A percentile compares a stretch with the other conserved stretches of the same genome.
Evolutionary conservation across 2,329 filamentous ascomycete genomes (phyloP).

Genomic region (Aurifilum marmelostoma): DNA sequence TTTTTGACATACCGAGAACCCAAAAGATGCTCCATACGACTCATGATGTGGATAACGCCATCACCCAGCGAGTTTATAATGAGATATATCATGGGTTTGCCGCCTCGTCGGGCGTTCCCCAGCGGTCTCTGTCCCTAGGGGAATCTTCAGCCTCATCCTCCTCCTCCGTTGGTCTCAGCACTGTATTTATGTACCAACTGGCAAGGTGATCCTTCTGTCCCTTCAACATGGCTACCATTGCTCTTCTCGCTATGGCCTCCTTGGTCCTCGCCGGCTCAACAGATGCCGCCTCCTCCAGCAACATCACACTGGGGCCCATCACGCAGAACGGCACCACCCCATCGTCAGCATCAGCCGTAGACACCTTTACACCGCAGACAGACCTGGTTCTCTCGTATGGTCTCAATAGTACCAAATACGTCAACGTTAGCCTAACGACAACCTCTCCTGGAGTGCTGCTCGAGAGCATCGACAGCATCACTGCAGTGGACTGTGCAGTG

Average conservation of each 20-base stretch:
- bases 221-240: not conserved
- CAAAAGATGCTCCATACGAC: not conserved
- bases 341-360: not conserved
- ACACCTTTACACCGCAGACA: constrained; percentile 8
- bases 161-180: not conserved
- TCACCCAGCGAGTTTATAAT: not conserved
- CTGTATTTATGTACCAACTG: not conserved
- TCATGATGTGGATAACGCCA: not conserved
- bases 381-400: constrained; percentile 21
- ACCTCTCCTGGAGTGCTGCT: constrained; percentile 18
- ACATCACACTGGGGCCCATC: constrained; percentile 20
- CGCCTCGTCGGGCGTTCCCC: not conserved
- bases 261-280: constrained; percentile 18
- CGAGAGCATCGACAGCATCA: constrained; percentile 18
- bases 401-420: constrained; percentile 12
- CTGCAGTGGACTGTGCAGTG: constrained; percentile 17
- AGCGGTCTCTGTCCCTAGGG: not conserved
- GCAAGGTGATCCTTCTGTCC: not conserved
- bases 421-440: constrained; percentile 20
- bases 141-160: not conserved
- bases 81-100: not conserved
- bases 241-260: constrained; percentile 6
- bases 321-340: constrained; percentile 4
- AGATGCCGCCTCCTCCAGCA: constrained; percentile 17
- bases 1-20: not conserved